A percentile compares a stretch with the other conserved stretches of the same genome.
phyloP scores from a whole-genome alignment of 768 basidiomycete genomes.

The Mycena galericulata region DNA sequence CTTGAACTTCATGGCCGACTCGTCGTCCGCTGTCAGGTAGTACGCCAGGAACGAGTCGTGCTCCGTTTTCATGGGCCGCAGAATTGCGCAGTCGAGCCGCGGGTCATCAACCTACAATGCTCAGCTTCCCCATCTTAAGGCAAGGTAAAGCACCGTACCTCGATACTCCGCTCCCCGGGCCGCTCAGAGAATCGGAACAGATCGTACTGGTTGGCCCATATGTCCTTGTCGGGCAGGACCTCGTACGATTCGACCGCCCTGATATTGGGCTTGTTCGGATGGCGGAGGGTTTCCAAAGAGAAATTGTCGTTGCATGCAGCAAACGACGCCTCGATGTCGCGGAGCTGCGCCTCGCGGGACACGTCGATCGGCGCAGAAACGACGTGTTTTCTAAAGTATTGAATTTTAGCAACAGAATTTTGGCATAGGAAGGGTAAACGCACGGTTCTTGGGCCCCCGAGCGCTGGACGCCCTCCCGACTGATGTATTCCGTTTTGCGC shows the following conservation, averaged over 20 bases:
- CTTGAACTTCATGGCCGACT: slow-evolving; percentile 75
- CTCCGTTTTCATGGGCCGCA: slow-evolving; percentile 90
- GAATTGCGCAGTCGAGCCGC: slow-evolving; percentile 85
- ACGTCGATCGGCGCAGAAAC: slow-evolving; percentile 70
- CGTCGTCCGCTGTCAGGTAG: slow-evolving; percentile 84
- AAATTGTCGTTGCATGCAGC: slow-evolving; percentile 69
- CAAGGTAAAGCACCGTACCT: slow-evolving; percentile 56
- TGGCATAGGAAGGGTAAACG: slow-evolving; percentile 37
- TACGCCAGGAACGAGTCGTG: slow-evolving; percentile 91
- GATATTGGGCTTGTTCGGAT: slow-evolving; percentile 84
- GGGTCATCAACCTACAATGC: slow-evolving; percentile 74
- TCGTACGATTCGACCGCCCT: slow-evolving; percentile 86
- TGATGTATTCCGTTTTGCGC: slow-evolving; percentile 92
- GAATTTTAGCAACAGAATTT: slow-evolving; percentile 13
- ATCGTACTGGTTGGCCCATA: slow-evolving; percentile 93
- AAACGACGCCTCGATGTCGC: slow-evolving; percentile 85
- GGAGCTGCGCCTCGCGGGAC: slow-evolving; percentile 79
- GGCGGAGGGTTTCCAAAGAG: slow-evolving; percentile 68
- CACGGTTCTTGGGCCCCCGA: slow-evolving; percentile 67
- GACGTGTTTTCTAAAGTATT: slow-evolving; percentile 62
- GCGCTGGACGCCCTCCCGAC: slow-evolving; percentile 63
- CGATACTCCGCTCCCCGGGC: slow-evolving; percentile 80
- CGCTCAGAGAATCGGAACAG: slow-evolving; percentile 88
- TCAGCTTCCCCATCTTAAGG: not conserved
- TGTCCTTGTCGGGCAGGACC: slow-evolving; percentile 84